Percentiles rank a stretch among this genome's conserved stretches.
Evolutionary conservation across 352 stramenopile species (phyloP).

Genomic region (Phytopythium cucurbitacearum): DNA sequence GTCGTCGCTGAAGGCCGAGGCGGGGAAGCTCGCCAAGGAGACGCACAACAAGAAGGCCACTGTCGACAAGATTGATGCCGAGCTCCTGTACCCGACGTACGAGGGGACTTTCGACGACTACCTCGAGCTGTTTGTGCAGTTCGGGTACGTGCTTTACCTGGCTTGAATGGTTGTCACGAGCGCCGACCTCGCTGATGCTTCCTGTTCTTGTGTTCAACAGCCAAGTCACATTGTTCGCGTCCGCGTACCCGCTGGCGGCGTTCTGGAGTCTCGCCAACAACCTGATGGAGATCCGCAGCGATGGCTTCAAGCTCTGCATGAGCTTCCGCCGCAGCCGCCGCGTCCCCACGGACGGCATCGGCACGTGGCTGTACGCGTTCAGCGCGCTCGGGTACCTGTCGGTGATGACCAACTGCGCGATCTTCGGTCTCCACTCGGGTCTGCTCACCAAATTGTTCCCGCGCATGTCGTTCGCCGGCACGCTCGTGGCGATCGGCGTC

Average conservation of each 20-base stretch:
- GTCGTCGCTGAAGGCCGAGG: slow-evolving; percentile 82
- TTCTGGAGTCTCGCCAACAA: slow-evolving; percentile 93
- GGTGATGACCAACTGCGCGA: slow-evolving; percentile 93
- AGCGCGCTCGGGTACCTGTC: slow-evolving; percentile 89
- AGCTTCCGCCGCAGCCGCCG: slow-evolving; percentile 75
- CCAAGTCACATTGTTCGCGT: slow-evolving; percentile 93
- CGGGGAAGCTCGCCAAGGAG: slow-evolving; percentile 66
- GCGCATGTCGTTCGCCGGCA: slow-evolving; percentile 49
- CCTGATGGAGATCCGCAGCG: slow-evolving; percentile 92
- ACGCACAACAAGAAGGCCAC: slow-evolving; percentile 37
- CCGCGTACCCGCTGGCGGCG: slow-evolving; percentile 90
- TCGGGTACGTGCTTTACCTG: slow-evolving; percentile 65
- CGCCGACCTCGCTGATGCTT: no score
- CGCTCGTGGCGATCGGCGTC: slow-evolving; percentile 44
- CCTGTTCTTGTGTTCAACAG: slow-evolving; percentile 21
- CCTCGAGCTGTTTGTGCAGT: slow-evolving; percentile 92
- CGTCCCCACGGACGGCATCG: slow-evolving; percentile 75
- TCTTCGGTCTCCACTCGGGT: slow-evolving; percentile 91
- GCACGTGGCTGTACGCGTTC: slow-evolving; percentile 91
- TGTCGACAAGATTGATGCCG: slow-evolving; percentile 69
- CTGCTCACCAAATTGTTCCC: slow-evolving; percentile 70
- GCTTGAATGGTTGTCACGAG: neutral
- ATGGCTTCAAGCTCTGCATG: slow-evolving; percentile 93
- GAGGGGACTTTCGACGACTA: slow-evolving; percentile 92
- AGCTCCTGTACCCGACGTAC: slow-evolving; percentile 79